phyloP scores from a whole-genome alignment of 768 basidiomycete species.

The Trichaptum fuscoviolaceum region DNA sequence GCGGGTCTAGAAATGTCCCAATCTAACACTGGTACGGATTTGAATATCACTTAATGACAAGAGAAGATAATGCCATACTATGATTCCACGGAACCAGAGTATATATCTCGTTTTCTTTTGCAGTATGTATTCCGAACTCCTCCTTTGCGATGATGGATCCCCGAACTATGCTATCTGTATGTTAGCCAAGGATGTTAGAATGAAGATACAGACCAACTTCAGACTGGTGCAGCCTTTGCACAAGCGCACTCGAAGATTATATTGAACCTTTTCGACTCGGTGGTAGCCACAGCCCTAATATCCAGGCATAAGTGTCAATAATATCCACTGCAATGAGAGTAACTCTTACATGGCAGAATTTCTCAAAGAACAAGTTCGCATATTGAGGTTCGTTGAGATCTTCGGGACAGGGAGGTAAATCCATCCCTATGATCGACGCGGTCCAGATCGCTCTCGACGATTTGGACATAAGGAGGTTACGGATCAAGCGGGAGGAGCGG shows the following conservation, averaged over 20 bases:
- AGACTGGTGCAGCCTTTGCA: not conserved
- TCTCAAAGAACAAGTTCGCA: not conserved
- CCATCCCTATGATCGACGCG: conserved; percentile 13
- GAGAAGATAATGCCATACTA: not conserved
- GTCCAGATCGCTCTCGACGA: conserved; percentile 17
- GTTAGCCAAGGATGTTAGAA: not conserved
- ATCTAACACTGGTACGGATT: not conserved
- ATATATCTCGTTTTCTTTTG: not conserved
- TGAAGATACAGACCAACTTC: not conserved
- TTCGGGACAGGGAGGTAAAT: not conserved
- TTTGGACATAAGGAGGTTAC: conserved; percentile 14
- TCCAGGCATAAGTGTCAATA: not conserved
- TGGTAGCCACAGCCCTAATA: not conserved
- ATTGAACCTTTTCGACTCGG: not conserved
- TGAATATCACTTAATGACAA: not conserved
- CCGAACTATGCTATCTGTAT: not conserved
- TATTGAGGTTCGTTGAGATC: conserved; percentile 4
- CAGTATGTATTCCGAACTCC: not conserved
- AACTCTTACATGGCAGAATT: not conserved
- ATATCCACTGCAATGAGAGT: not conserved
- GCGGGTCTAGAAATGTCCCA: not conserved
- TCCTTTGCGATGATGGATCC: not conserved
- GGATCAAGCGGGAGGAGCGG: conserved; percentile 11
- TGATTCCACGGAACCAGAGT: not conserved
- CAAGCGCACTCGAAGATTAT: not conserved